Evolutionary conservation across 2,329 filamentous ascomycete genomes (phyloP), one percentile per base, ranked within the genome.

Genomic region (Ceratocystis ficicola): DNA sequence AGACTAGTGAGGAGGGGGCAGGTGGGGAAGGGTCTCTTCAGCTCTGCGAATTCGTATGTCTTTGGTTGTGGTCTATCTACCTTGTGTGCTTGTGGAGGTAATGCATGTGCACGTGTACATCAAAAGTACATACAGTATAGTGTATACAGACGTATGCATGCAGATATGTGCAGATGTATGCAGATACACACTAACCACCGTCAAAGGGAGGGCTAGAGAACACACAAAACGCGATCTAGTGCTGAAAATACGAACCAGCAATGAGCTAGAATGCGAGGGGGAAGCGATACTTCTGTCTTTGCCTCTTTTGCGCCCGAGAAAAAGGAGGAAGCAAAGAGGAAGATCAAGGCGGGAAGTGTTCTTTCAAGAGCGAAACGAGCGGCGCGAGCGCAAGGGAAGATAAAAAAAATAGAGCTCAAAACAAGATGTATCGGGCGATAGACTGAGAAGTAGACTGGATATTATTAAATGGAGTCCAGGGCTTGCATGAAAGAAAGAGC

Each of bases 251-350:
- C 55, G 55, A 59, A 4, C 28, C 15, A 59, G 30, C 55, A 36
- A 59, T 32, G 15, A 59, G 55, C 55, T 59, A 59, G 28, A 59
- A 59, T 59, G 55, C 55, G 55, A 59, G 55, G 55, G 55, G 55
- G 30, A n/a, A 59, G 32, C 15, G 28, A 59, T 30, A 15, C 30
- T 59, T 59, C 55, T 59, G 30, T 59, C 15, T 52, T 59, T n/a
- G n/a, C 7, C 28, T 59, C 32, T 30, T 59, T 36, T 59, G 25
- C 10, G 15, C 48, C 36, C 10, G 12, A 22, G n/a, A 52, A 25
- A 52, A n/a, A 17, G 22, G 46, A 50, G 10, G 25, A 57, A 57
- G 28, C 25, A 28, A 59, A 32, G 20, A 30, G 28, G 5, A 59
- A n/a, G 12, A 36, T 3, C 28, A 36, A 59, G 36, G 36, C 36